Percentiles rank a stretch among this genome's conserved stretches.
Evolutionary conservation across 73 alveolate species (phyloP).

Genomic region (Paramecium caudatum): DNA sequence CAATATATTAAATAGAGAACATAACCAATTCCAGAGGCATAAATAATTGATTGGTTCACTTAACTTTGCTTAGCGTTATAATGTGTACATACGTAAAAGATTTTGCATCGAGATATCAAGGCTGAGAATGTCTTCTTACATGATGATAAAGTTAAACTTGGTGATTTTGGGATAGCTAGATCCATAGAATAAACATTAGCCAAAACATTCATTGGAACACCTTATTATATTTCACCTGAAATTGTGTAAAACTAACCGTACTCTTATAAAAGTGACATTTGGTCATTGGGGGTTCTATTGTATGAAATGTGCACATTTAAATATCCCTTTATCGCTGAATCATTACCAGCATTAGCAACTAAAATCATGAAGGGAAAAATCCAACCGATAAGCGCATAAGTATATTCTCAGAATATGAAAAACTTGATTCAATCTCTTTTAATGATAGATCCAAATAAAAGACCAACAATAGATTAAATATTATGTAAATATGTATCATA

Average conservation of each 20-base stretch:
- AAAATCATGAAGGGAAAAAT: conserved; percentile 69
- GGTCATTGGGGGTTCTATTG: conserved; percentile 75
- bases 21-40: conserved; percentile 29
- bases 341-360: conserved; percentile 40
- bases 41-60: conserved; percentile 78
- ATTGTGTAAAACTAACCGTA: conserved; percentile 74
- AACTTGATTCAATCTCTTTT: conserved; percentile 15
- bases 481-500: background rate
- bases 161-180: conserved; percentile 79
- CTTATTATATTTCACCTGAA: conserved; percentile 81
- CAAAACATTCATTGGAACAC: conserved; percentile 77
- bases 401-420: conserved; percentile 53
- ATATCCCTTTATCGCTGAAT: conserved; percentile 67
- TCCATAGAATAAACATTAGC: background rate
- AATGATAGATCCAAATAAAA: background rate
- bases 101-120: conserved; percentile 81
- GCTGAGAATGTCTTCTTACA: conserved; percentile 76
- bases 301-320: conserved; percentile 75
- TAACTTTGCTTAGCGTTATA: conserved; percentile 79
- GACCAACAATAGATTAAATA: conserved; percentile 25
- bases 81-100: conserved; percentile 76
- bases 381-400: conserved; percentile 43
- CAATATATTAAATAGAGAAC: conserved; percentile 45
- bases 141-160: conserved; percentile 69
- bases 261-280: conserved; percentile 64